phyloP scores from a whole-genome alignment of 352 stramenopile species.

The Pythium brachiatum region DNA sequence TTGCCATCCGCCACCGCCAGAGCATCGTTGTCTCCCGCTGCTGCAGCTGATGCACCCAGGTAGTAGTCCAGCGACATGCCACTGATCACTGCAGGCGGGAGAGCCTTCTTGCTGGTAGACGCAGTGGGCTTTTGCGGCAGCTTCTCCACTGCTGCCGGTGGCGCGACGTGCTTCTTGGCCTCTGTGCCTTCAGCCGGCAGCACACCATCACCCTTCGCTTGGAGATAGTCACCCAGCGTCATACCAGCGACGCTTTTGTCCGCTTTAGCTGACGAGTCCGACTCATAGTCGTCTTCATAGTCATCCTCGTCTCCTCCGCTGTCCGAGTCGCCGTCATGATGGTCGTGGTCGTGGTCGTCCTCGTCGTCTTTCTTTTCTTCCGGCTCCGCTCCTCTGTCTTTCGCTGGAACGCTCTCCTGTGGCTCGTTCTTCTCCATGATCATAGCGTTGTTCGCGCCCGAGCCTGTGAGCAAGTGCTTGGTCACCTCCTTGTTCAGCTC shows the following conservation, averaged over 20 bases:
- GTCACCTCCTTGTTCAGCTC: conserved; percentile 38
- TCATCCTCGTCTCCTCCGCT: conserved; percentile 21
- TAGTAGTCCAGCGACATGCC: conserved; percentile 70
- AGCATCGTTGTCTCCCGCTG: conserved; percentile 11
- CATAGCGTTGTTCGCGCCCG: conserved; percentile 51
- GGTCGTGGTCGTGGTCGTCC: conserved; percentile 9
- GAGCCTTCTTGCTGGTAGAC: conserved; percentile 20
- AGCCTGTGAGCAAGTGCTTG: conserved; percentile 56
- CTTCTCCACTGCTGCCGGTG: conserved; percentile 16
- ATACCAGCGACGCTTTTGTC: conserved; percentile 40
- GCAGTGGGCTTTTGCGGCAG: conserved; percentile 14
- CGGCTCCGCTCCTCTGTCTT: neutral
- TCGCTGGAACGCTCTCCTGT: neutral
- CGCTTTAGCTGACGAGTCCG: conserved; percentile 23
- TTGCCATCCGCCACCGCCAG: conserved; percentile 25
- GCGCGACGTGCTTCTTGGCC: neutral
- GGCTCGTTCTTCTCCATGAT: conserved; percentile 32
- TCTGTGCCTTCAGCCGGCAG: conserved; percentile 13
- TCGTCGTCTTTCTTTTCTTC: neutral
- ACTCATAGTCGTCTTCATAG: conserved; percentile 54
- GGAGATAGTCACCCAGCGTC: conserved; percentile 62
- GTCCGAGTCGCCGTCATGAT: conserved; percentile 6
- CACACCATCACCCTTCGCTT: conserved; percentile 33
- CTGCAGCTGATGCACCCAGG: conserved; percentile 34
- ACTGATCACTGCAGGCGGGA: conserved; percentile 31